These are phyloP conservation scores for Sungouiella blattae DNA, from an alignment of 805 yeast species.

Conservation along the genomic window DNA sequence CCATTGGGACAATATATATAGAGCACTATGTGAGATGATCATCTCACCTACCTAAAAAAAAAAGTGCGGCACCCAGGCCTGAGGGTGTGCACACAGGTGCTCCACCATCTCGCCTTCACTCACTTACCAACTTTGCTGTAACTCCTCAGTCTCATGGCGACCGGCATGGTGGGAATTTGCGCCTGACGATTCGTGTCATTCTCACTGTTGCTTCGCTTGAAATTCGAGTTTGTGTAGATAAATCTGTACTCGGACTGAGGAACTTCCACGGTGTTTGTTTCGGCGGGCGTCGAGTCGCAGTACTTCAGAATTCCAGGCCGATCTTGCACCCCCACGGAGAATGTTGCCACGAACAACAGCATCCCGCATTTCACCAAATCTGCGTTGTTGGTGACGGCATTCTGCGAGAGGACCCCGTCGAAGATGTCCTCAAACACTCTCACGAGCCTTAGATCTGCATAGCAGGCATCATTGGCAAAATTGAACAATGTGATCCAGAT, in stretches of 20 bases:
- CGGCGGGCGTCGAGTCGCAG: not conserved
- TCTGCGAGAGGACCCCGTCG: slow-evolving; percentile 12
- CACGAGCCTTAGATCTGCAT: slow-evolving; percentile 21
- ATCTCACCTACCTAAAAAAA: slow-evolving; percentile 9
- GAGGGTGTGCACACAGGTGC: not conserved
- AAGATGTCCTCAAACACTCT: slow-evolving; percentile 19
- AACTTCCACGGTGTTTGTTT: slow-evolving; percentile 2
- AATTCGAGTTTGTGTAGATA: slow-evolving; percentile 5
- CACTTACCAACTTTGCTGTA: not conserved
- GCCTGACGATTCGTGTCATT: too few species aligned
- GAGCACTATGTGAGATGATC: slow-evolving; percentile 16
- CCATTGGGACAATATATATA: slow-evolving; percentile 61
- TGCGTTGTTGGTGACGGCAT: slow-evolving; percentile 8
- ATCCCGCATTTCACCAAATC: slow-evolving; percentile 24
- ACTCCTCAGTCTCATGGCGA: too few species aligned
- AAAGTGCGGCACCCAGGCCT: not conserved
- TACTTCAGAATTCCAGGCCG: not conserved
- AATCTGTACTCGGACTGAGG: slow-evolving; percentile 9
- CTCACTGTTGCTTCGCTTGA: not conserved
- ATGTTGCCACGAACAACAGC: slow-evolving; percentile 20
- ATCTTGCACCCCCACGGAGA: slow-evolving; percentile 9
- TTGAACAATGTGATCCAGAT: slow-evolving; percentile 29
- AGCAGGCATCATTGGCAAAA: slow-evolving; percentile 29
- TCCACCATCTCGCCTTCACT: not conserved
- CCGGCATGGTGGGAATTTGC: too few species aligned